These are phyloP conservation scores for Tetrahymena thermophila DNA, from an alignment of 73 alveolate species.

Conservation along the genomic window DNA sequence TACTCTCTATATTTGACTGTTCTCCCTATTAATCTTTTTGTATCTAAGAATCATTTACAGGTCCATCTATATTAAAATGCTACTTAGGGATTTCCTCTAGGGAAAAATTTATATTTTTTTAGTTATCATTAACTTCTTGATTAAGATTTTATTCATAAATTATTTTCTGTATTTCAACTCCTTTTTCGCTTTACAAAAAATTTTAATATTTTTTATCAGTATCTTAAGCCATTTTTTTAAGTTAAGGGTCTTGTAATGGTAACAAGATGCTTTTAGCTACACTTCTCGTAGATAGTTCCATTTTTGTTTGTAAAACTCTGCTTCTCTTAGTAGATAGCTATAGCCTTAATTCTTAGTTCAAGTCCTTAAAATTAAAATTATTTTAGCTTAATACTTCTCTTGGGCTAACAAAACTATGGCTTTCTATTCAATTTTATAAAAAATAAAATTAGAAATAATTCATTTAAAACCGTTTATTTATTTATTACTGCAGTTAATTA, in stretches of 20 bases:
- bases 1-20: background rate
- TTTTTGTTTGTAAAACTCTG: background rate
- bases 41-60: background rate
- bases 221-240: background rate
- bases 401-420: background rate
- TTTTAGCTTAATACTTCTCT: background rate
- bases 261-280: background rate
- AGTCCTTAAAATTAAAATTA: background rate
- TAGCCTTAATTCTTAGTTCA: background rate
- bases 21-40: background rate
- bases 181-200: background rate
- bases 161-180: background rate
- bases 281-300: background rate
- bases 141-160: background rate
- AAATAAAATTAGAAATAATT: background rate
- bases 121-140: background rate
- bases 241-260: background rate
- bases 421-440: background rate
- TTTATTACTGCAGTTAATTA: background rate
- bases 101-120: background rate
- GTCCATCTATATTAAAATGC: background rate
- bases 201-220: background rate
- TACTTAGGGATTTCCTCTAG: background rate
- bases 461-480: background rate
- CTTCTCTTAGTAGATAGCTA: background rate